These are phyloP conservation scores for Aristolochia fimbriata DNA, from an alignment of 164 flowering plant genomes.

Conservation along the genomic window DNA sequence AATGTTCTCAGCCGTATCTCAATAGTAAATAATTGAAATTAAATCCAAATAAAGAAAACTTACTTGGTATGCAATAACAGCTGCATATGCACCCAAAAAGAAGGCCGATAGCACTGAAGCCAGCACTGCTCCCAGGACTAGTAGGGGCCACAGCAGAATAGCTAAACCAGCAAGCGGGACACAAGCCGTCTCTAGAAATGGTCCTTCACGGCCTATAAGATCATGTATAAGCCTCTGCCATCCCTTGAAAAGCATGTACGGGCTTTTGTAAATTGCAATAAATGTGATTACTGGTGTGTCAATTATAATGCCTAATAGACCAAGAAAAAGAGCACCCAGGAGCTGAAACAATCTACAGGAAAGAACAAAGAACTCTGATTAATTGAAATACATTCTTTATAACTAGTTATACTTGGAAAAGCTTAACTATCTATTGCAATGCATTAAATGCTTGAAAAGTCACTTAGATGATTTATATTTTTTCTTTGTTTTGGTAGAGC, in stretches of 20 bases:
- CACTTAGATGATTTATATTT: no score
- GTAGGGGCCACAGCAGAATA: constrained; percentile 83
- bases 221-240: constrained; percentile 89
- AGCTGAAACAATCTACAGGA: constrained; percentile 53
- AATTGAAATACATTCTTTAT: not conserved
- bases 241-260: constrained; percentile 88
- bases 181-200: constrained; percentile 90
- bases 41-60: not conserved
- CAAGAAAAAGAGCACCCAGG: constrained; percentile 54
- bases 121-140: constrained; percentile 63
- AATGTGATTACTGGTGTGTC: constrained; percentile 53
- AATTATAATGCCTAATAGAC: constrained; percentile 39
- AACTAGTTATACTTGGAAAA: no score
- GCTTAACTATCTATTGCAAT: no score
- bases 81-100: constrained; percentile 74
- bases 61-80: constrained; percentile 78
- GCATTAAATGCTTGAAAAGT: no score
- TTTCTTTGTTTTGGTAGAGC: no score
- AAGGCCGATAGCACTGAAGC: constrained; percentile 58
- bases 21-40: not conserved
- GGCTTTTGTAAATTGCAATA: constrained; percentile 63
- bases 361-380: not conserved
- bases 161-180: constrained; percentile 95
- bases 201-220: constrained; percentile 90
- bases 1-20: not conserved